phyloP scores from a whole-genome alignment of 495 filamentous ascomycete species.

The Daldinia bambusicola region DNA sequence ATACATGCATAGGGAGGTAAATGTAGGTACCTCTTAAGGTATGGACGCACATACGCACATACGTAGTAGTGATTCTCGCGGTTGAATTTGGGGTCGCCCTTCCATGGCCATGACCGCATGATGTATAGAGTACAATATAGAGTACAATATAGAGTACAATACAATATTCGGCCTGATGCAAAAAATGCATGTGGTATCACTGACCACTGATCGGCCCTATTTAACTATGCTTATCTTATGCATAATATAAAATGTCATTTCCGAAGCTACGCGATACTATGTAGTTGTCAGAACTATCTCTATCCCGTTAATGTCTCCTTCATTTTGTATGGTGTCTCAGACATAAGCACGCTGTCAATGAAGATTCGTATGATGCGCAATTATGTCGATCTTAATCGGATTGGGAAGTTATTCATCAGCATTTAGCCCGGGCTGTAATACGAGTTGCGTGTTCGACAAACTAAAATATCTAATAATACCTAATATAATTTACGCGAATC shows the following conservation, averaged over 20 bases:
- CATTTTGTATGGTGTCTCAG: constrained; percentile 42
- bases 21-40: constrained; percentile 11
- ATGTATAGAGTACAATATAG: constrained; percentile 21
- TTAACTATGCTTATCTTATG: constrained; percentile 43
- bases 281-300: constrained; percentile 17
- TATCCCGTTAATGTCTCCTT: constrained; percentile 31
- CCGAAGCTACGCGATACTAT: constrained; percentile 36
- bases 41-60: not conserved
- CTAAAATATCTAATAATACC: constrained; percentile 19
- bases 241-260: constrained; percentile 40
- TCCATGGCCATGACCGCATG: not conserved
- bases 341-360: constrained; percentile 34
- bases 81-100: constrained; percentile 22
- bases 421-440: constrained; percentile 28
- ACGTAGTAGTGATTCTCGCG: constrained; percentile 20
- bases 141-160: not conserved
- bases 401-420: constrained; percentile 28
- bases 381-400: constrained; percentile 38
- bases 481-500: constrained; percentile 22
- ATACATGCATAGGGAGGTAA: constrained; percentile 5
- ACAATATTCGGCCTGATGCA: constrained; percentile 18
- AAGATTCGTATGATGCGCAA: constrained; percentile 40
- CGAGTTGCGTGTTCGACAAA: constrained; percentile 21
- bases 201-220: constrained; percentile 41
- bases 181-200: constrained; percentile 21